These are phyloP conservation scores for Trametes pubescens DNA, from an alignment of 1,284 basidiomycete genomes.

Conservation along the genomic window DNA sequence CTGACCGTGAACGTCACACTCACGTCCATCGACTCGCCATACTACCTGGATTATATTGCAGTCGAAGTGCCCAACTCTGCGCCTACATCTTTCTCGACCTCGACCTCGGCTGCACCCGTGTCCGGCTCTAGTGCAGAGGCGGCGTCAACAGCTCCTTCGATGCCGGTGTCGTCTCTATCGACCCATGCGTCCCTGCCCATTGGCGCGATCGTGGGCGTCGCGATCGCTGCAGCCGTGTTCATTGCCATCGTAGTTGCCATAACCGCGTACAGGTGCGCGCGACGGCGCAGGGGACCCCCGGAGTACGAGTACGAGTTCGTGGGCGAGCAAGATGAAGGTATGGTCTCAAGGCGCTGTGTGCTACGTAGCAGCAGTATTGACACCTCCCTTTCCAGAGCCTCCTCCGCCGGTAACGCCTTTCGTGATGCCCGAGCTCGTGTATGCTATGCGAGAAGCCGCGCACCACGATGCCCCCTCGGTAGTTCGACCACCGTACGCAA, in stretches of 20 bases:
- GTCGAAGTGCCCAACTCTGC: background rate
- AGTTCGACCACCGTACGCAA: background rate
- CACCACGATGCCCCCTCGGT: background rate
- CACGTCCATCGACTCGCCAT: slow-evolving; percentile 3
- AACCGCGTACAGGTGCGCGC: background rate
- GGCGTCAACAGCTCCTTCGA: background rate
- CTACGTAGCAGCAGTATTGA: background rate
- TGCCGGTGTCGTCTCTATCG: background rate
- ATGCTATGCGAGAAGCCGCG: background rate
- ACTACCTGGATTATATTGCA: background rate
- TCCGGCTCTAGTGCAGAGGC: background rate
- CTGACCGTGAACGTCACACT: slow-evolving; percentile 20
- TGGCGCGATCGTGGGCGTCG: background rate
- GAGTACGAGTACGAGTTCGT: background rate
- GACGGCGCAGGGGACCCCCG: background rate
- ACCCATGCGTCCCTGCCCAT: background rate
- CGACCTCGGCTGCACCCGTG: background rate
- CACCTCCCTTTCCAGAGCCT: background rate
- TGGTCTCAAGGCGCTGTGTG: background rate
- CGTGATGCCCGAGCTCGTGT: background rate
- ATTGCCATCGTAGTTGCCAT: background rate
- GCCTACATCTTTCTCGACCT: background rate
- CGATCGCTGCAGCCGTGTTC: background rate
- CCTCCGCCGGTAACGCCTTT: background rate
- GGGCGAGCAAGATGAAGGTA: background rate